These are phyloP conservation scores for Urtica urens DNA, from an alignment of 306 rosid genomes.

Conservation along the genomic window DNA sequence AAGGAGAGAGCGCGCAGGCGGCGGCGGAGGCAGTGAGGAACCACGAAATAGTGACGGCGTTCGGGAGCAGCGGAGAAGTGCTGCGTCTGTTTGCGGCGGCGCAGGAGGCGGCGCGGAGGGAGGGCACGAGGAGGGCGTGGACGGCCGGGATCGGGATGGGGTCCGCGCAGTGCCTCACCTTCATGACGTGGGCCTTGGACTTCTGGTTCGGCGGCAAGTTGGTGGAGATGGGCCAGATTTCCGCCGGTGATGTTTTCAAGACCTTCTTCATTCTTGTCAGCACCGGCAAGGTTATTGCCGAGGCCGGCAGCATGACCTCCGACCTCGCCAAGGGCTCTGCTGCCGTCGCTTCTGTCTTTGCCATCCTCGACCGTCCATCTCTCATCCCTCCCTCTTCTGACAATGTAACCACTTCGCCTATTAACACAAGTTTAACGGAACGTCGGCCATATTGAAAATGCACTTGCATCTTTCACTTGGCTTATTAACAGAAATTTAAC, in stretches of 20 bases:
- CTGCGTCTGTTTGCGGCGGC: constrained; percentile 60
- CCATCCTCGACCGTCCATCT: constrained; percentile 77
- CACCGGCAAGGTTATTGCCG: constrained; percentile 96
- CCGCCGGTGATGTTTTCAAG: constrained; percentile 88
- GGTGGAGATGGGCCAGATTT: constrained; percentile 52
- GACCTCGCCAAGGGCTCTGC: constrained; percentile 79
- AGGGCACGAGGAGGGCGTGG: constrained; percentile 79
- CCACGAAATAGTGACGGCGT: constrained; percentile 77
- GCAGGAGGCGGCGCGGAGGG: constrained; percentile 77
- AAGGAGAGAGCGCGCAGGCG: constrained; percentile 74
- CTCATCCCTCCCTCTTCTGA: constrained; percentile 36
- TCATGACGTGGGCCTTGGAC: constrained; percentile 94
- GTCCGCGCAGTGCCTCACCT: constrained; percentile 87
- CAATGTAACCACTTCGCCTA: too few relatives aligned
- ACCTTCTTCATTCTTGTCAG: constrained; percentile 86
- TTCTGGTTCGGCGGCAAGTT: constrained; percentile 94
- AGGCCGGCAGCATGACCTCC: constrained; percentile 97
- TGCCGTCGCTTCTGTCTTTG: constrained; percentile 72
- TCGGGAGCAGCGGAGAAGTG: constrained; percentile 48
- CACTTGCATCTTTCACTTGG: too few relatives aligned
- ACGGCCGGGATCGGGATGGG: constrained; percentile 93
- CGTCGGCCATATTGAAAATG: too few relatives aligned
- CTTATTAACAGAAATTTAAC: too few relatives aligned
- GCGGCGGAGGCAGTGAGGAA: constrained; percentile 91
- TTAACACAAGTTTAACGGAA: too few relatives aligned